Evolutionary conservation across 2,329 filamentous ascomycete species (phyloP), one percentile per base, ranked within the genome.

Genomic region (Ophiocordyceps camponoti-floridani): DNA sequence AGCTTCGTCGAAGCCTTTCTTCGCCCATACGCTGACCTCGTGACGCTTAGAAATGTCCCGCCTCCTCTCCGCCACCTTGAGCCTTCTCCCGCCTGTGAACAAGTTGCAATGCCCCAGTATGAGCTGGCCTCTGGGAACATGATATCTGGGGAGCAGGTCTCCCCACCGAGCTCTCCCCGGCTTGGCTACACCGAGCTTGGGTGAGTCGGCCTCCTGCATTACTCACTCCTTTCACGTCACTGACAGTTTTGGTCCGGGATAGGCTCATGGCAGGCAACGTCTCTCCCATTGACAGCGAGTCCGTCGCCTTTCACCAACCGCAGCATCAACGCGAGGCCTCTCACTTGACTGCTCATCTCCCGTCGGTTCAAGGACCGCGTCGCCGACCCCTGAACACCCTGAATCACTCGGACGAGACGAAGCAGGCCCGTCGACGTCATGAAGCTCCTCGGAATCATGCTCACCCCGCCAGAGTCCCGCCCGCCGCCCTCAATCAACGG

Each of bases 101-200:
- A 16, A 16, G 11, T n/a, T 31, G 43, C 48, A n/a, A 45, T 48
- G 46, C 76, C 77, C 41, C 69, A 48, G 40, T 48, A 49, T 46
- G 53, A 52, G 44, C 51, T 51, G 46, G 54, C 53, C 47, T 50
- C 55, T 47, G 51, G 49, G 48, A 49, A 49, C 50, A 54, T 53
- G n/a, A n/a, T 16, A 49, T 52, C 54, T 48, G 41, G 74, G 67
- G 48, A 58, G 48, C 55, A 57, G 45, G 64, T 77, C 48, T 76
- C 73, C 11, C 73, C 73, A 44, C 72, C 71, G 28, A 76, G 72
- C 60, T 77, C 73, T 40, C 72, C 73, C 23, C 73, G 76, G 46
- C 52, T 61, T 10, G 53, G 57, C 41, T 56, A 58, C 43, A 51
- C 55, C 33, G 56, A 54, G 44, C 47, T 64, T 51, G 57, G 51